Conservation (phyloP, 495 filamentous ascomycete genomes). For the Penicillium waksmanii region DNA sequence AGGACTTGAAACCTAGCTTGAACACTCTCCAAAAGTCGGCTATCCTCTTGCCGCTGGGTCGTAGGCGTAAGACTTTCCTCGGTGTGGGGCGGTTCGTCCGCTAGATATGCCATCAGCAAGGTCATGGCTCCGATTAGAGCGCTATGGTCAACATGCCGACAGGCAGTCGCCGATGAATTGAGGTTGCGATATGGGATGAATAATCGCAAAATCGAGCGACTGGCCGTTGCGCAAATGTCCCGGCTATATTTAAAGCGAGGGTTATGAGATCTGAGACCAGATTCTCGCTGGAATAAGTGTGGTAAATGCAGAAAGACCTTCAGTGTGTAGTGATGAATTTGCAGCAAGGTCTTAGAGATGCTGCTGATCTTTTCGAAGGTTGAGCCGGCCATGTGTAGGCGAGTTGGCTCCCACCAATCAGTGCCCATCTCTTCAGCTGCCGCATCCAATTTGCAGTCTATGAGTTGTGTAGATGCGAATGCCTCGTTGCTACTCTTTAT, state of each 20-base stretch:
- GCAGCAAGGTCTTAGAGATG: not conserved
- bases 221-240: slow-evolving; percentile 46
- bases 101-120: slow-evolving; percentile 25
- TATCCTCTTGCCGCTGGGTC: slow-evolving; percentile 43
- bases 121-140: slow-evolving; percentile 49
- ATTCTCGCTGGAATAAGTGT: slow-evolving; percentile 20
- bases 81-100: slow-evolving; percentile 15
- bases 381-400: not conserved
- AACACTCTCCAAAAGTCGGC: slow-evolving; percentile 22
- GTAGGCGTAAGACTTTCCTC: slow-evolving; percentile 25
- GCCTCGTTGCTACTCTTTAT: slow-evolving; percentile 15
- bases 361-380: not conserved
- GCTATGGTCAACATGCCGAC: slow-evolving; percentile 51
- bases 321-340: not conserved
- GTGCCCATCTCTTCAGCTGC: not conserved
- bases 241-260: not conserved
- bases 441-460: slow-evolving; percentile 12
- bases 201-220: slow-evolving; percentile 48
- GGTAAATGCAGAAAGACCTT: slow-evolving; percentile 32
- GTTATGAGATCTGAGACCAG: slow-evolving; percentile 35
- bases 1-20: not conserved
- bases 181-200: slow-evolving; percentile 43
- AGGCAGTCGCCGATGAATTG: slow-evolving; percentile 35
- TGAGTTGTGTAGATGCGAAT: slow-evolving; percentile 30
- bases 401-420: not conserved